phyloP scores from a whole-genome alignment of 495 filamentous ascomycete genomes.

The Polyplosphaeria fusca region DNA sequence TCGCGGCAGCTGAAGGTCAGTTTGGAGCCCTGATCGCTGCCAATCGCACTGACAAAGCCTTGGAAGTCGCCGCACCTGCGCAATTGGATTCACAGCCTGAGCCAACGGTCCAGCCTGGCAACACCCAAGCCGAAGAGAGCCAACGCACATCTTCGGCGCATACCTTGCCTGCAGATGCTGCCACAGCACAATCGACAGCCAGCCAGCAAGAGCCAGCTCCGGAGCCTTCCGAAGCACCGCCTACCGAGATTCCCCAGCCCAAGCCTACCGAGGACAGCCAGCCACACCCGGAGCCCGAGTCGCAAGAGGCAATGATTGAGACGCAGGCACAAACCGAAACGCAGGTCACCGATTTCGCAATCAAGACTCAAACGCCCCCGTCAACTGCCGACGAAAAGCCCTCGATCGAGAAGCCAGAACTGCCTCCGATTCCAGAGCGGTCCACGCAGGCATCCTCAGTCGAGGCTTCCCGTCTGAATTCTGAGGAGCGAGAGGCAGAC shows the following conservation, averaged over 20 bases:
- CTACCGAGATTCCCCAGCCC: not conserved
- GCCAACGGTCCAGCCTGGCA: not conserved
- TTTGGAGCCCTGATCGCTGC: not conserved
- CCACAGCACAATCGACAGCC: no score
- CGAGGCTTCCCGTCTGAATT: conserved; percentile 21
- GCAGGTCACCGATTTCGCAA: not conserved
- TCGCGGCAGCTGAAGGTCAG: not conserved
- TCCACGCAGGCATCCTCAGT: not conserved
- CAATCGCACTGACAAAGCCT: not conserved
- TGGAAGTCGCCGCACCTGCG: not conserved
- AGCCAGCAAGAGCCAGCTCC: not conserved
- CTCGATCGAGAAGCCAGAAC: conserved; percentile 24
- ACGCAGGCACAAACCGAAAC: not conserved
- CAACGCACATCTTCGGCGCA: not conserved
- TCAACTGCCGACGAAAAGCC: conserved; percentile 15
- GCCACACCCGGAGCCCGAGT: not conserved
- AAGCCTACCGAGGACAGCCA: not conserved
- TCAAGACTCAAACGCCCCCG: not conserved
- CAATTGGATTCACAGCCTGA: not conserved
- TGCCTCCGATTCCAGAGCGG: not conserved
- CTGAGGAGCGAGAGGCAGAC: conserved; percentile 36
- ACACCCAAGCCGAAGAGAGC: not conserved
- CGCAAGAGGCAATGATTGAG: not conserved
- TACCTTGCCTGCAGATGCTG: not conserved
- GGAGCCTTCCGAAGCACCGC: not conserved